A percentile compares a stretch with the other conserved stretches of the same genome.
These are phyloP conservation scores for Coemansia sp. DNA, from an alignment of 192 early-diverging fungal genomes.

Conservation along the genomic window DNA sequence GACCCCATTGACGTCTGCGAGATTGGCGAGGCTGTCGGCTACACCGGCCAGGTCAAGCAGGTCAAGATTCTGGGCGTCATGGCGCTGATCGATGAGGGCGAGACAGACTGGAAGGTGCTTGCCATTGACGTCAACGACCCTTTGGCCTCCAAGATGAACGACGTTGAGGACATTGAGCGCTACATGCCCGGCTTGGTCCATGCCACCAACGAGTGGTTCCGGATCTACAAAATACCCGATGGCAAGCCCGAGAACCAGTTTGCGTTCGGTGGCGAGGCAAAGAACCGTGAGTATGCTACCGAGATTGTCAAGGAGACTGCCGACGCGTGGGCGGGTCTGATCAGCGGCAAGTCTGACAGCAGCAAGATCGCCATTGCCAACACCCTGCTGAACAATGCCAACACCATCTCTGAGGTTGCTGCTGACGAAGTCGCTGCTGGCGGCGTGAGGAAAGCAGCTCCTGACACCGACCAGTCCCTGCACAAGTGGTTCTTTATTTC, in stretches of 20 bases:
- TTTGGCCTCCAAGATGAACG: constrained; percentile 94
- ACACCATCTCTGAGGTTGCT: constrained; percentile 63
- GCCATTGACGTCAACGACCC: constrained; percentile 98
- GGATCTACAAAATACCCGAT: constrained; percentile 99
- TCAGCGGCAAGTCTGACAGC: constrained; percentile 71
- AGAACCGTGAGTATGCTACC: constrained; percentile 83
- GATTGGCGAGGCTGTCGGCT: constrained; percentile 94
- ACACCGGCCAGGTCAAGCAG: constrained; percentile 96
- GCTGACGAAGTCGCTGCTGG: constrained; percentile 63
- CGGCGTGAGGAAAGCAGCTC: constrained; percentile 46
- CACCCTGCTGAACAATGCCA: constrained; percentile 73
- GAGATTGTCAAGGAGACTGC: constrained; percentile 91
- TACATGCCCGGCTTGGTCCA: constrained; percentile 95
- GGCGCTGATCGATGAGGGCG: constrained; percentile 98
- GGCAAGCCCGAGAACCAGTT: constrained; percentile 99
- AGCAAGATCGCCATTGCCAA: constrained; percentile 76
- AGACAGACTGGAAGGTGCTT: constrained; percentile 99
- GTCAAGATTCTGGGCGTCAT: constrained; percentile 99
- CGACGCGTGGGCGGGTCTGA: constrained; percentile 91
- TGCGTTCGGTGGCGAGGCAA: constrained; percentile 91
- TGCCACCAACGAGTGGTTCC: constrained; percentile 99
- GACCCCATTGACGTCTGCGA: constrained; percentile 98
- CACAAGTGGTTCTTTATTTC: constrained; percentile 99
- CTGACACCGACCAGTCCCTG: constrained; percentile 57
- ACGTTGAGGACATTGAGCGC: constrained; percentile 98